Base-by-base conservation (phyloP, 2,329 filamentous ascomycete genomes). In the Aspergillus bombycis region DNA sequence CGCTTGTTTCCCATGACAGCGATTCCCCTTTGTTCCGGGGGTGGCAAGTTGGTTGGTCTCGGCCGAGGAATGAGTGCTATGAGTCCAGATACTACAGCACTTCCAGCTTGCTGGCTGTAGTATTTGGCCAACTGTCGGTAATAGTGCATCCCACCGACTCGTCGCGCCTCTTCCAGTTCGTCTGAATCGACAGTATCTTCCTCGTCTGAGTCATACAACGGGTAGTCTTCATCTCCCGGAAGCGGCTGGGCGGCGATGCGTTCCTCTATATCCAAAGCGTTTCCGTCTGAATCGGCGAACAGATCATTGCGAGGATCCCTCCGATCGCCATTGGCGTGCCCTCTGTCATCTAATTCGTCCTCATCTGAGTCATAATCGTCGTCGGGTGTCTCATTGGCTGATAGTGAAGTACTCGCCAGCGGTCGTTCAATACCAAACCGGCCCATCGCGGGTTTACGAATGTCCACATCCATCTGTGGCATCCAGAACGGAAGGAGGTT, bases 391-490 rank as follows among this genome's bases (percentile, higher is more conserved):
- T 92, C 92, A 19, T 90, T 93, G 0, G 92, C 94, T 26, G 88
- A 89, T 61, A 91, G 88, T 43, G 89, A 91, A 38, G 89, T 88
- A 60, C 91, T 92, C 23, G 91, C 86, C 8, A 88, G 88, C 0
- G 91, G 89, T 38, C 94, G 86, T 72, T 92, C 90, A 71, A 99
- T 97, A 61, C 95, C 95, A 75, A 98, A 98, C 70, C 91, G 88
- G 72, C 95, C 93, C 4, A 88, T 93, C 34, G 89, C 87, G 1
- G 95, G 93, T 79, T 99, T 99, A 69, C 94, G 91, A 72, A 99
- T 99, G 74, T 99, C 95, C 28, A 96, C 89, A 69, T 96, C 90
- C 95, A 99, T 99, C 80, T 99, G 95, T 1, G 95, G 95, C 84
- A 94, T 92, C 95, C 95, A 99, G 83, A 92, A 99, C 0, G 95